phyloP scores from a whole-genome alignment of 2,329 filamentous ascomycete species.

The Ciborinia camelliae region DNA sequence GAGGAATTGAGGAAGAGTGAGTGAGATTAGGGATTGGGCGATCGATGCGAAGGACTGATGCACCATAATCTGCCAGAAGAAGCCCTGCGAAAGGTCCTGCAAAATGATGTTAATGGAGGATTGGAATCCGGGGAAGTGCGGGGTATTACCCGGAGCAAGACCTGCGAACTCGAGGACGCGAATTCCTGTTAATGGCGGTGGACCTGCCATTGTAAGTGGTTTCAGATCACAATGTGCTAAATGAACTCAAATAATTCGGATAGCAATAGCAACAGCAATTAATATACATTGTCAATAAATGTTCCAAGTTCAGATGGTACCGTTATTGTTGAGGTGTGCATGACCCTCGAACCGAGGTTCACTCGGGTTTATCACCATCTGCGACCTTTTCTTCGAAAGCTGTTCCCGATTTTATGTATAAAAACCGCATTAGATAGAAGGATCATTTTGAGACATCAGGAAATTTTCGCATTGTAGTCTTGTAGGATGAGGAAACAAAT shows the following conservation, averaged over 20 bases:
- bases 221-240: neutral
- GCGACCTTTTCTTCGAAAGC: neutral
- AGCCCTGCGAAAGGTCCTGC: slow-evolving; percentile 83
- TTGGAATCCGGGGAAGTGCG: slow-evolving; percentile 41
- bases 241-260: neutral
- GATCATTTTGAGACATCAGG: neutral
- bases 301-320: neutral
- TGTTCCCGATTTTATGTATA: too few species aligned
- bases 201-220: slow-evolving; percentile 27
- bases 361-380: neutral
- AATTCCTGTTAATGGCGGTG: slow-evolving; percentile 51
- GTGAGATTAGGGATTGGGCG: slow-evolving; percentile 49
- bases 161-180: slow-evolving; percentile 66
- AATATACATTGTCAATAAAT: neutral
- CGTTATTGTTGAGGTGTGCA: neutral
- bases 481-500: too few species aligned
- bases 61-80: slow-evolving; percentile 85
- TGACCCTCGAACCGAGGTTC: neutral
- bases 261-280: neutral
- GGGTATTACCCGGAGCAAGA: slow-evolving; percentile 50
- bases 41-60: slow-evolving; percentile 83
- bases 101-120: slow-evolving; percentile 9
- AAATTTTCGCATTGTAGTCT: neutral
- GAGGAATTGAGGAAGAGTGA: slow-evolving; percentile 42
- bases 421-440: neutral